Evolutionary conservation across 164 flowering plant species (phyloP), one percentile per base, ranked within the genome.

Genomic region (Tetracentron sinense): DNA sequence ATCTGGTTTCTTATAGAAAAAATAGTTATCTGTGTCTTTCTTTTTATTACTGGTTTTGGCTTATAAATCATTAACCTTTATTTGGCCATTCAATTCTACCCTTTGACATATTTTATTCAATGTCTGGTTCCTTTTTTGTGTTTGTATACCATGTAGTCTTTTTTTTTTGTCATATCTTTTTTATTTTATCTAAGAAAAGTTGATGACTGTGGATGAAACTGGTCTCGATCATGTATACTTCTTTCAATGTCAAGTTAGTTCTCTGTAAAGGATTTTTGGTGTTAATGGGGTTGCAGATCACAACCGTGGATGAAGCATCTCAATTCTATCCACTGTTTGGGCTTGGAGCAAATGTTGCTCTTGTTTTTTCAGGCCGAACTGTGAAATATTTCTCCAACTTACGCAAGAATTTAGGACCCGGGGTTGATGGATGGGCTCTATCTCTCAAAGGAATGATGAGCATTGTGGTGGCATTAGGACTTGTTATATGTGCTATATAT

Each of bases 341-440:
- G 25, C 74, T 70, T 30, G 77, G 77, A 26, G 77, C 77, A 47
- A 74, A 74, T 60, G 62, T 74, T 38, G 74, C 77, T 63, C 74
- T 74, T 59, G 55, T 74, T 58, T 74, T 74, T 61, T 74, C 77
- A 0, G 77, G 77, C 29, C 68, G 77, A 31, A 74, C 77, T 38
- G 77, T 74, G 51, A 74, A 74, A 60, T 74, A 66, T 38, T 74
- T 74, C 54, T 74, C 77, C 25, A 54, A 74, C 30, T 25, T 74
- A 8, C 67, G 77, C 23, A 66, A 66, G 55, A 70, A 70, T 63
- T 56, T 74, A 54, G 74, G 65, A 27, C 71, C 74, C 12, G 77
- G 74, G 12, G 69, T 74, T 57, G 77, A 74, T 70, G 77, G 77
- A 28, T 74, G 74, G 77, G 74, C 74, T 55, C n/a, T 74, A n/a